Base-by-base conservation (phyloP, 352 stramenopile genomes). In the Globisporangium viniferum region DNA sequence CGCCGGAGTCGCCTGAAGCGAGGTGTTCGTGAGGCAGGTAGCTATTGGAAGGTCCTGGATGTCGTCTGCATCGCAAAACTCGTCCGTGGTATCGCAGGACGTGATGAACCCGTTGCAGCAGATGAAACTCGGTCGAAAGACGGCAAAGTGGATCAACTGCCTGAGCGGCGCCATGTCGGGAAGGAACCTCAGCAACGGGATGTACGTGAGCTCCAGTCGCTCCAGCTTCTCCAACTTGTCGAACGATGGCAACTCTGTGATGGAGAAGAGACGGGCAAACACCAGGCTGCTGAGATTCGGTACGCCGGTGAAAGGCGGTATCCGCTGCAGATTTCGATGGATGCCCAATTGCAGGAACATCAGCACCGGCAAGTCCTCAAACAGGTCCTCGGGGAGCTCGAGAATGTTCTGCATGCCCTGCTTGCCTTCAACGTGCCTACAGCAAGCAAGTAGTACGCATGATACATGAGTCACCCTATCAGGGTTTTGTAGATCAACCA, bases 361-460 rank as follows among this genome's bases (percentile, higher is more conserved):
- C 10, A 89, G 58, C 7, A 72, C 65, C 0, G 65, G 61, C 69
- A 83, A 76, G 10, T 70, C 31, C 4, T 33, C 60, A 60, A 89
- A 86, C 2, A 88, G 62, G 41, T 76, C 63, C 0, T 41, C 24
- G 0, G 67, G 69, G 20, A 87, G 49, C 9, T 62, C 57, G 0
- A 54, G 20, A 22, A 86, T 41, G n/a, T 80, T 81, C 20, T 36
- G 27, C 36, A 51, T 64, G 0, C 66, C 67, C 3, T 74, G 53
- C 31, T 70, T 79, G 14, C 79, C 79, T 73, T 82, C 79, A 20
- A 86, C 71, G 63, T 84, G 76, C n/a, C 79, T 86, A 29, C 39
- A 39, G 44, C 3, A 41, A 15, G 9, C 36, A 15, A 41, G 9
- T 29, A 22, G n/a, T 64, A 2, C 20, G 29, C 14, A 20, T 5